Conservation (phyloP, 176 grass and related monocot species). For the Oryza officinalis region DNA sequence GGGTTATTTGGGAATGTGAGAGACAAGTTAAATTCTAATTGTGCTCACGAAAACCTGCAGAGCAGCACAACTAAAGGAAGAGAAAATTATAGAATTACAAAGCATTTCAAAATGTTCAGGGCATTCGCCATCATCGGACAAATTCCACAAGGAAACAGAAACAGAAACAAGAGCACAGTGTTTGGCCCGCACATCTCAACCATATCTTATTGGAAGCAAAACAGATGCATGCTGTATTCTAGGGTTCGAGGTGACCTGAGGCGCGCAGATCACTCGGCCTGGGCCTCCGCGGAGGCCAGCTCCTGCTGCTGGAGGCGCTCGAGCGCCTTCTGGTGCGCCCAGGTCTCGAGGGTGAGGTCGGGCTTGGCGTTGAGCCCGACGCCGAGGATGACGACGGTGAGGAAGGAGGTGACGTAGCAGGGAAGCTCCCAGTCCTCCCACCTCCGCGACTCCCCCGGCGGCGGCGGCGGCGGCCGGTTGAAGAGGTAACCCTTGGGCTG, state of each 20-base stretch:
- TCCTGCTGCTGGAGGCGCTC: slow-evolving; percentile 93
- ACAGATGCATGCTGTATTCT: slow-evolving; percentile 17
- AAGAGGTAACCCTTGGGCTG: slow-evolving; percentile 73
- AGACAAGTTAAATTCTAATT: neutral
- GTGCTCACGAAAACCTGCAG: neutral
- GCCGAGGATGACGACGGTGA: slow-evolving; percentile 96
- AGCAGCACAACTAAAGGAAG: neutral
- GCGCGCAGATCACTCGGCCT: slow-evolving; percentile 55
- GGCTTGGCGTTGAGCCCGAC: slow-evolving; percentile 97
- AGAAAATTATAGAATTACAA: slow-evolving; percentile 24
- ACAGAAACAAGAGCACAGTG: slow-evolving; percentile 36
- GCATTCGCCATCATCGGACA: slow-evolving; percentile 28
- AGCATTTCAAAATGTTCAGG: slow-evolving; percentile 27
- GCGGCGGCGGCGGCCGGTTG: slow-evolving; percentile 62
- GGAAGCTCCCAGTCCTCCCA: slow-evolving; percentile 99
- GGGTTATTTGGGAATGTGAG: neutral
- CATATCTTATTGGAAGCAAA: slow-evolving; percentile 48
- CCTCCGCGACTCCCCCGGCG: slow-evolving; percentile 61
- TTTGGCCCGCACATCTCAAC: slow-evolving; percentile 31
- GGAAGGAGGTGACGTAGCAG: slow-evolving; percentile 95
- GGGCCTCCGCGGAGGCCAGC: slow-evolving; percentile 38
- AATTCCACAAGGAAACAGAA: slow-evolving; percentile 32
- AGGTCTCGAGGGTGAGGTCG: slow-evolving; percentile 95
- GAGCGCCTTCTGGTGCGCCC: slow-evolving; percentile 93
- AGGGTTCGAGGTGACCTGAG: slow-evolving; percentile 38